phyloP scores from a whole-genome alignment of 1,139 yeast species.

The Kodamaea plutei region DNA sequence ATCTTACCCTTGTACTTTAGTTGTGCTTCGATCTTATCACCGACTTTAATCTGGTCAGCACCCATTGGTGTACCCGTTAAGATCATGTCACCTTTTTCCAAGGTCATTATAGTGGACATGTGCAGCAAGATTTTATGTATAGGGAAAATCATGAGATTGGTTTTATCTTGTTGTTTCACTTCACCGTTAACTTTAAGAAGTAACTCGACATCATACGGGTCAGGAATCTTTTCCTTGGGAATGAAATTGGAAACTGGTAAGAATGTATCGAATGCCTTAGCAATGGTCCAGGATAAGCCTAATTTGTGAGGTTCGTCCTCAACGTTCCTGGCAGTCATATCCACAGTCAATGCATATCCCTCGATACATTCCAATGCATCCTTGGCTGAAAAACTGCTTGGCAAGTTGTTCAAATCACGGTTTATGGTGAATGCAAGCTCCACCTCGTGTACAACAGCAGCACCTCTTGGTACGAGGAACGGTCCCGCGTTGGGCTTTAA shows the following conservation, averaged over 20 bases:
- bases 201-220: slow-evolving; percentile 69
- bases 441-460: slow-evolving; percentile 82
- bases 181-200: slow-evolving; percentile 67
- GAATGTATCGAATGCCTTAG: slow-evolving; percentile 95
- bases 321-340: slow-evolving; percentile 91
- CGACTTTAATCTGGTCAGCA: slow-evolving; percentile 75
- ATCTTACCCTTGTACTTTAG: slow-evolving; percentile 51
- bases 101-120: slow-evolving; percentile 83
- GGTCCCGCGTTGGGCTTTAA: slow-evolving; percentile 66
- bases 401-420: slow-evolving; percentile 57
- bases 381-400: slow-evolving; percentile 50
- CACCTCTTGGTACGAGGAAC: slow-evolving; percentile 76
- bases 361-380: slow-evolving; percentile 78
- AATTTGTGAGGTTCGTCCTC: slow-evolving; percentile 91
- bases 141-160: slow-evolving; percentile 82
- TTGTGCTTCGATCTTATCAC: slow-evolving; percentile 69
- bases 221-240: slow-evolving; percentile 59
- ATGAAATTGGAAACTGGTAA: slow-evolving; percentile 74
- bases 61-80: slow-evolving; percentile 99
- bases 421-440: slow-evolving; percentile 80
- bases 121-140: slow-evolving; percentile 74
- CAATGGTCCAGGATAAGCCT: slow-evolving; percentile 95
- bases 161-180: slow-evolving; percentile 66
- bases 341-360: slow-evolving; percentile 84
- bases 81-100: slow-evolving; percentile 84